These are phyloP conservation scores for Candida xyloterini DNA, from an alignment of 805 yeast species.

Conservation along the genomic window DNA sequence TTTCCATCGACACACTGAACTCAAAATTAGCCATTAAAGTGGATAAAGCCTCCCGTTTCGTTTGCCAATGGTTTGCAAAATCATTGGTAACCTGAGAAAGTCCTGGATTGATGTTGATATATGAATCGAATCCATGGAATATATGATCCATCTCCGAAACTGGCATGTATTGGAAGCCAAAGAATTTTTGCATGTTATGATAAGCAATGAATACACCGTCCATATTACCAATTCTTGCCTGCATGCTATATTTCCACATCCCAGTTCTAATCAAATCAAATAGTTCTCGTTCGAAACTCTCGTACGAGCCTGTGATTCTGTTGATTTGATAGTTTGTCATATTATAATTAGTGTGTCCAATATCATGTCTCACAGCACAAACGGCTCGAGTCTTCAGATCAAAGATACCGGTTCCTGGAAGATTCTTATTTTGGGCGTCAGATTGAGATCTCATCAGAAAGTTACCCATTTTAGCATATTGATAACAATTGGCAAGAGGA, in stretches of 20 bases:
- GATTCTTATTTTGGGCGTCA: slow-evolving; percentile 70
- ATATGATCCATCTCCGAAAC: slow-evolving; percentile 65
- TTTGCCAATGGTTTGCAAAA: slow-evolving; percentile 31
- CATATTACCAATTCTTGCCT: slow-evolving; percentile 94
- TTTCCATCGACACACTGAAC: slow-evolving; percentile 54
- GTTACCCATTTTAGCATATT: slow-evolving; percentile 65
- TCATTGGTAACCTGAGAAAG: slow-evolving; percentile 22
- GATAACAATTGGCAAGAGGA: slow-evolving; percentile 41
- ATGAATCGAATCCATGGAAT: slow-evolving; percentile 41
- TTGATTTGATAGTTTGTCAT: slow-evolving; percentile 68
- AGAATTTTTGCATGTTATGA: slow-evolving; percentile 75
- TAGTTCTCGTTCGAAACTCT: slow-evolving; percentile 80
- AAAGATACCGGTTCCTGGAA: slow-evolving; percentile 91
- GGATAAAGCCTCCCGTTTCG: slow-evolving; percentile 37
- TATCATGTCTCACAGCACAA: slow-evolving; percentile 77
- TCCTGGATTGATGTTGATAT: slow-evolving; percentile 5
- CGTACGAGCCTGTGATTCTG: slow-evolving; percentile 59
- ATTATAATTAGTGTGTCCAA: slow-evolving; percentile 48
- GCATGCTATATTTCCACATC: slow-evolving; percentile 79
- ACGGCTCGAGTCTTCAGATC: slow-evolving; percentile 92
- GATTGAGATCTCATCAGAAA: slow-evolving; percentile 87
- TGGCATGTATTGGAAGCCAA: slow-evolving; percentile 90
- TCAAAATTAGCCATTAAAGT: slow-evolving; percentile 62
- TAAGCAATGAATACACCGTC: slow-evolving; percentile 93
- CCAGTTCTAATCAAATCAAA: slow-evolving; percentile 73